These are phyloP conservation scores for Pluteus cervinus DNA, from an alignment of 768 basidiomycete genomes.

Conservation along the genomic window DNA sequence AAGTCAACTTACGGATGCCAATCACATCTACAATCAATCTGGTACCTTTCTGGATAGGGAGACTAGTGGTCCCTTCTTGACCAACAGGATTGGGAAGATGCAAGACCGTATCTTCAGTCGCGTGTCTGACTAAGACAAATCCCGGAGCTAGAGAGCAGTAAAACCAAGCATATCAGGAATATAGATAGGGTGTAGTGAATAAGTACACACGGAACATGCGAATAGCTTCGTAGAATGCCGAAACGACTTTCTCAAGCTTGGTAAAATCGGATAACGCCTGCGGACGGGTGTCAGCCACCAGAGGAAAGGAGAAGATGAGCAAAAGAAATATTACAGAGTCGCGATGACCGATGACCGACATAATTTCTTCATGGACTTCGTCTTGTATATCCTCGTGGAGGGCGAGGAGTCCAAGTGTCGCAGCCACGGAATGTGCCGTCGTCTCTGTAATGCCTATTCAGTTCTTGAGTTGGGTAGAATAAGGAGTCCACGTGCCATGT, in stretches of 20 bases:
- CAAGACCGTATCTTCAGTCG: conserved; percentile 35
- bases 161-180: neutral
- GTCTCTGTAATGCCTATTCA: conserved; percentile 29
- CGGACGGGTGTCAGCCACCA: neutral
- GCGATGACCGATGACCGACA: conserved; percentile 26
- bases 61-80: conserved; percentile 27
- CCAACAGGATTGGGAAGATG: conserved; percentile 34
- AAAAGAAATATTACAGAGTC: conserved; percentile 20
- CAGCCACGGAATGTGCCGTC: conserved; percentile 43
- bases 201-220: conserved; percentile 40
- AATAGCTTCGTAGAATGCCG: conserved; percentile 37
- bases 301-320: neutral
- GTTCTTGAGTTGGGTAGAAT: no score
- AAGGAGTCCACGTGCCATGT: conserved; percentile 31
- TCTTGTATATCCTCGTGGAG: conserved; percentile 41
- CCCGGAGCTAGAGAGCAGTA: conserved; percentile 30
- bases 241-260: conserved; percentile 35
- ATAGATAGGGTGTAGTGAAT: neutral
- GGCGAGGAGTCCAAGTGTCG: conserved; percentile 39
- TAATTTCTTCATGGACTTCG: conserved; percentile 40
- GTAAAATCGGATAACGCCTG: conserved; percentile 35
- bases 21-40: conserved; percentile 41
- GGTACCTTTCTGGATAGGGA: conserved; percentile 35
- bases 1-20: conserved; percentile 35
- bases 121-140: conserved; percentile 34